Conservation (phyloP, 2,329 filamentous ascomycete genomes). For the Huntiella bhutanensis region DNA sequence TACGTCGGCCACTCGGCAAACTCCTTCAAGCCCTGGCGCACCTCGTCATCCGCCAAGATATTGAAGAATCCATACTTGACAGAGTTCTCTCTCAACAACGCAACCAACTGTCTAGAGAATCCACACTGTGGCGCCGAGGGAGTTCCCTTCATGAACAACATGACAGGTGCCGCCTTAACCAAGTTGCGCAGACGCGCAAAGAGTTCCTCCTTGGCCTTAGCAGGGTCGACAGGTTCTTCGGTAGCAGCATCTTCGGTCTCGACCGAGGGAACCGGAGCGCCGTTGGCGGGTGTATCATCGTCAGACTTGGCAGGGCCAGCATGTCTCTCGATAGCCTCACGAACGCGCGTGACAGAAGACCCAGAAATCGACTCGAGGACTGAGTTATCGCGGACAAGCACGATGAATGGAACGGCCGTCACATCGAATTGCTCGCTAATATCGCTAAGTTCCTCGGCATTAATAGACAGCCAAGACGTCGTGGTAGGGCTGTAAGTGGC, state of each 20-base stretch:
- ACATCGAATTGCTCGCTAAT: slow-evolving; percentile 87
- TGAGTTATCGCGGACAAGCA: slow-evolving; percentile 56
- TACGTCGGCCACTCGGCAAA: slow-evolving; percentile 98
- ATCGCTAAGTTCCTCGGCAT: slow-evolving; percentile 86
- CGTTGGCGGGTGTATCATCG: slow-evolving; percentile 20
- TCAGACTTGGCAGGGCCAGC: slow-evolving; percentile 24
- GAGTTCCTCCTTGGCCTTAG: slow-evolving; percentile 62
- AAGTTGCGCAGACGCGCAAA: slow-evolving; percentile 63
- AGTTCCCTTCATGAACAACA: slow-evolving; percentile 78
- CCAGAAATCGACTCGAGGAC: slow-evolving; percentile 75
- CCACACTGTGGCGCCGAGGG: slow-evolving; percentile 75
- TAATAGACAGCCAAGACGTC: slow-evolving; percentile 73
- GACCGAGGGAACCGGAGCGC: slow-evolving; percentile 21
- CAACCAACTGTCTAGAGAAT: slow-evolving; percentile 80
- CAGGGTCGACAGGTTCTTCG: slow-evolving; percentile 25
- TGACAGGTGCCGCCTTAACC: slow-evolving; percentile 88
- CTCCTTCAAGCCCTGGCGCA: slow-evolving; percentile 87
- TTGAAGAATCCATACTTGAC: slow-evolving; percentile 99
- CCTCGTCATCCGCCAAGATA: slow-evolving; percentile 92
- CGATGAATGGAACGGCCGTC: slow-evolving; percentile 80
- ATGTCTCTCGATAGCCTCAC: slow-evolving; percentile 68
- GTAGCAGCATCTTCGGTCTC: slow-evolving; percentile 5
- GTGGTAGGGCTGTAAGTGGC: slow-evolving; percentile 58
- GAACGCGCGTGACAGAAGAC: slow-evolving; percentile 71
- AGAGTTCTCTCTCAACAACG: slow-evolving; percentile 66